Evolutionary conservation across 2,329 filamentous ascomycete genomes (phyloP).

Genomic region (Diaporthe longicolla): DNA sequence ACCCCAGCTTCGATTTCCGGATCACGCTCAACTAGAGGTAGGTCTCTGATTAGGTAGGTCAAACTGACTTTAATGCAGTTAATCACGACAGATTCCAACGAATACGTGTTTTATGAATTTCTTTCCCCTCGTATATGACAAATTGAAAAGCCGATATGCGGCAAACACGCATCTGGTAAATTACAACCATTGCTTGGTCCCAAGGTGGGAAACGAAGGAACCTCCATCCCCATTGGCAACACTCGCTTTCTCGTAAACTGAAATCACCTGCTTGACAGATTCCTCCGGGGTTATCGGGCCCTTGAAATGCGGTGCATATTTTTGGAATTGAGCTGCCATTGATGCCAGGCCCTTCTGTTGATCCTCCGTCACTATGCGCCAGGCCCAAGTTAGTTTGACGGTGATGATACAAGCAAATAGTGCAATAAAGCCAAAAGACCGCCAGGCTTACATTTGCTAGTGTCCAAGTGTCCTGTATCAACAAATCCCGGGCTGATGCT

Average conservation of each 20-base stretch:
- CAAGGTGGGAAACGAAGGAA: conserved; percentile 66
- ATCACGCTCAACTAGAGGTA: background rate
- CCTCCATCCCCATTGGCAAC: conserved; percentile 64
- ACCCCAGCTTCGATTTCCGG: background rate
- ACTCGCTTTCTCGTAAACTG: conserved; percentile 55
- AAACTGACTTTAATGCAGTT: too few relatives aligned
- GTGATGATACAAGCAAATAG: background rate
- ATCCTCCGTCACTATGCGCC: conserved; percentile 47
- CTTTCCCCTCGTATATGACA: background rate
- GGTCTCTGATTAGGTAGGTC: background rate
- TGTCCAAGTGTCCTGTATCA: conserved; percentile 53
- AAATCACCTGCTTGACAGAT: conserved; percentile 52
- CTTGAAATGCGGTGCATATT: conserved; percentile 58
- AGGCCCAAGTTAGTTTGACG: background rate
- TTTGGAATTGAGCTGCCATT: conserved; percentile 50
- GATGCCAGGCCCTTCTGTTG: conserved; percentile 45
- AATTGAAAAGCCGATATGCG: background rate
- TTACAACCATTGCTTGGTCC: conserved; percentile 65
- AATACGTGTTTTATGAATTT: too few relatives aligned
- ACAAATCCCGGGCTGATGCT: conserved; percentile 67
- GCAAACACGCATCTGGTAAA: background rate
- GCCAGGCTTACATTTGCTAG: conserved; percentile 45
- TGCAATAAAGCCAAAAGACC: background rate
- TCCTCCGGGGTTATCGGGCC: conserved; percentile 54
- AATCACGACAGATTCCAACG: too few relatives aligned